Percentiles rank a stretch among this genome's conserved stretches.
Conservation (phyloP, 2,329 filamentous ascomycete genomes). For the Cladosporium sp. region DNA sequence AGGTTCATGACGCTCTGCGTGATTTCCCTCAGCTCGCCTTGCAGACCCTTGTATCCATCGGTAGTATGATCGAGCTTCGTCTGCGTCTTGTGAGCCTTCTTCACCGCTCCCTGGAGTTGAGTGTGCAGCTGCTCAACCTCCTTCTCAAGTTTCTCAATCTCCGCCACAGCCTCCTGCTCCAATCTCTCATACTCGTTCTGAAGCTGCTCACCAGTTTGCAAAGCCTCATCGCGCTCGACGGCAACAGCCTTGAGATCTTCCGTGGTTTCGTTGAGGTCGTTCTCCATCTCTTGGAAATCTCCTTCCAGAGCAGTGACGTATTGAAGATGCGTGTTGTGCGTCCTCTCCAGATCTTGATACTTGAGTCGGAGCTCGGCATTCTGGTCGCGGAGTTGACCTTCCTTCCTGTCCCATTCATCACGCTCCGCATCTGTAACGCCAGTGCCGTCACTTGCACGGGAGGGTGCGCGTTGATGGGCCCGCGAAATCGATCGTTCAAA, state of each 20-base stretch:
- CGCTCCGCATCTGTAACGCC: constrained; percentile 72
- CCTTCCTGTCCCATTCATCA: constrained; percentile 79
- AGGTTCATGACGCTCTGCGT: constrained; percentile 81
- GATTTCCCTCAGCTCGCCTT: constrained; percentile 89
- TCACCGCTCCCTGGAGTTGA: constrained; percentile 47
- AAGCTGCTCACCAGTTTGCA: constrained; percentile 66
- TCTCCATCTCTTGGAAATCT: constrained; percentile 66
- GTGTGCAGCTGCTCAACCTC: constrained; percentile 40
- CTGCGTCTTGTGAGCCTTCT: constrained; percentile 51
- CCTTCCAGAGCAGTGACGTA: constrained; percentile 73
- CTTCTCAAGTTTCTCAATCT: constrained; percentile 47
- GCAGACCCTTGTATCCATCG: constrained; percentile 87
- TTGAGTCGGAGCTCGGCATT: constrained; percentile 81
- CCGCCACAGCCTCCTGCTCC: constrained; percentile 55
- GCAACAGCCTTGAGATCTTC: constrained; percentile 77
- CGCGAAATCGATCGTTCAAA: constrained; percentile 92
- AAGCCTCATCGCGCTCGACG: constrained; percentile 78
- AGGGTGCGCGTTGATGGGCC: constrained; percentile 66
- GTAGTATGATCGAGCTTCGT: constrained; percentile 68
- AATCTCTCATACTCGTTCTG: constrained; percentile 51
- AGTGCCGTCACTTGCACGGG: constrained; percentile 66
- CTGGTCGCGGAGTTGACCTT: constrained; percentile 79
- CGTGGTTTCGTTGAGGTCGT: constrained; percentile 73
- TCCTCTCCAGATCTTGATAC: constrained; percentile 81
- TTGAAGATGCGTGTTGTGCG: constrained; percentile 72